Conservation (phyloP, 768 basidiomycete species). For the Leccinum broughii region DNA sequence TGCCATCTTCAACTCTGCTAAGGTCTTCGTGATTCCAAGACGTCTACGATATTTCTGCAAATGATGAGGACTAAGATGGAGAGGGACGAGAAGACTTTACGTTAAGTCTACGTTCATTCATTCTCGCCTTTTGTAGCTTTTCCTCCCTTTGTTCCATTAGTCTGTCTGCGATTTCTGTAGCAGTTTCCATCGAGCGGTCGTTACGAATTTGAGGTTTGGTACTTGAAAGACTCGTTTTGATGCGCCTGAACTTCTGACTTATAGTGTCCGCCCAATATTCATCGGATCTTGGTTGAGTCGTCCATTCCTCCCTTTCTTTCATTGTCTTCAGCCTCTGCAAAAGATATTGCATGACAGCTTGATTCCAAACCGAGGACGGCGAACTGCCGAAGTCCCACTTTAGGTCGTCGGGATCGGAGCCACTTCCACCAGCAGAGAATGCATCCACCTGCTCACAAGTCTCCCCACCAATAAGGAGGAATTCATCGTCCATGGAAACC, state of each 20-base stretch:
- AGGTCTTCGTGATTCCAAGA: too few relatives aligned
- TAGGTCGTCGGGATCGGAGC: background rate
- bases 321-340: background rate
- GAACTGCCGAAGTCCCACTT: conserved; percentile 4
- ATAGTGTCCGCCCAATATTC: conserved; percentile 1
- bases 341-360: background rate
- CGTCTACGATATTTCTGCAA: too few relatives aligned
- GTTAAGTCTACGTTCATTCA: background rate
- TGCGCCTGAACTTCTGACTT: background rate
- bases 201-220: background rate
- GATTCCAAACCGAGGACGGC: background rate
- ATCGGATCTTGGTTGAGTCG: background rate
- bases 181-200: too few relatives aligned
- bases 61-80: too few relatives aligned
- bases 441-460: background rate
- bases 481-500: background rate
- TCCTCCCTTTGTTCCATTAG: background rate
- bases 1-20: too few relatives aligned
- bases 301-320: background rate
- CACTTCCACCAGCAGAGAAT: background rate
- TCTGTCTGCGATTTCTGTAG: background rate
- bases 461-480: background rate
- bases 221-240: background rate
- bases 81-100: too few relatives aligned
- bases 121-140: background rate